Conservation (phyloP, 768 basidiomycete genomes). For the Dendrothele bispora region DNA sequence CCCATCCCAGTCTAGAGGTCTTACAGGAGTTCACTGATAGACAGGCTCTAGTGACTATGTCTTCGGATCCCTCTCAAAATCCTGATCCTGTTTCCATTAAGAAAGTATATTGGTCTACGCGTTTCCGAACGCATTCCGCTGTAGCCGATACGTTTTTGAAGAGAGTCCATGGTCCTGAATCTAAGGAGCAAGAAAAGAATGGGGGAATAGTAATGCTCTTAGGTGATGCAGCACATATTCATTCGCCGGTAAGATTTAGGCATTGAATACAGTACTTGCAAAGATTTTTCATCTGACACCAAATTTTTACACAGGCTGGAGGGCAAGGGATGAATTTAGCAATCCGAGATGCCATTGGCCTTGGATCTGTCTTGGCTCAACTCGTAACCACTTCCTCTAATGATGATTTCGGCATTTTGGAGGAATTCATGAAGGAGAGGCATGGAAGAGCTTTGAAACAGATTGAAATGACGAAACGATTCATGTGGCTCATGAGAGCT, state of each 20-base stretch:
- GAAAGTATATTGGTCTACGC: conserved; percentile 35
- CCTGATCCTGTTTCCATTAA: conserved; percentile 22
- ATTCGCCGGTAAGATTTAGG: too few relatives aligned
- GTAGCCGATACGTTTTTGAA: conserved; percentile 33
- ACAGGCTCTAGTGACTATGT: conserved; percentile 27
- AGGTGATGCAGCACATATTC: conserved; percentile 26
- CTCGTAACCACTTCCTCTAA: too few relatives aligned
- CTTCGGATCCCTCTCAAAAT: conserved; percentile 25
- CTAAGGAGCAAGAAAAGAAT: conserved; percentile 5
- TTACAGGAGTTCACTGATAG: conserved; percentile 34
- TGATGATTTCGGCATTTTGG: too few relatives aligned
- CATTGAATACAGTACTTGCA: too few relatives aligned
- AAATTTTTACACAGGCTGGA: too few relatives aligned
- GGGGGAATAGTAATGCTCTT: conserved; percentile 17
- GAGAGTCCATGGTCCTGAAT: conserved; percentile 23
- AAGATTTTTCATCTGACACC: too few relatives aligned
- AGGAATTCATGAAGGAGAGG: neutral
- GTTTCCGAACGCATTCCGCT: conserved; percentile 37
- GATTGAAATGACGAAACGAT: conserved; percentile 7
- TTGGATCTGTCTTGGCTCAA: conserved; percentile 17
- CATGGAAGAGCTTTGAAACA: conserved; percentile 1
- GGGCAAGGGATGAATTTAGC: conserved; percentile 31
- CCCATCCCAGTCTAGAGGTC: conserved; percentile 32
- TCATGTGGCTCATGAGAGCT: neutral
- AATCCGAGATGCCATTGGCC: conserved; percentile 21